Conservation (phyloP, 192 early-diverging fungal species). For the Mycoemilia scoparia region DNA sequence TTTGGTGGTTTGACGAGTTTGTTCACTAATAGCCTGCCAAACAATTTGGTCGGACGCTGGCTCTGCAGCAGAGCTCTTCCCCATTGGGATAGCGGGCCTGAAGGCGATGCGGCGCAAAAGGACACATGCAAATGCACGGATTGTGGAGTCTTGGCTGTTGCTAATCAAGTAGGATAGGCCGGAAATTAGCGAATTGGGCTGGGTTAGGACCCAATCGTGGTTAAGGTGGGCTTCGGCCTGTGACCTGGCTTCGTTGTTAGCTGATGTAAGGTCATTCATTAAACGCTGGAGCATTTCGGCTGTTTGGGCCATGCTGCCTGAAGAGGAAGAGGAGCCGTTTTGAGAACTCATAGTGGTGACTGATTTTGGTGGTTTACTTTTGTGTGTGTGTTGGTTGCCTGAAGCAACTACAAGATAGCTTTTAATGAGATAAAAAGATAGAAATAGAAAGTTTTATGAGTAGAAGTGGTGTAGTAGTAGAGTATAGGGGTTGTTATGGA, state of each 20-base stretch:
- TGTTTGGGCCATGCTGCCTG: slow-evolving; percentile 20
- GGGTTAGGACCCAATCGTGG: slow-evolving; percentile 34
- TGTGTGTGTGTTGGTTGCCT: no score
- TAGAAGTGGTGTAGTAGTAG: no score
- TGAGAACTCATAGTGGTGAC: no score
- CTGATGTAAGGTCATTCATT: slow-evolving; percentile 29
- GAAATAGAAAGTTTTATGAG: no score
- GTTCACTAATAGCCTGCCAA: slow-evolving; percentile 52
- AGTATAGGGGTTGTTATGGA: no score
- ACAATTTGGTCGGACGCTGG: slow-evolving; percentile 39
- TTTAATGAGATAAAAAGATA: no score
- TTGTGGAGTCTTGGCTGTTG: slow-evolving; percentile 27
- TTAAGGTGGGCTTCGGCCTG: slow-evolving; percentile 44
- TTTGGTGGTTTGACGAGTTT: slow-evolving; percentile 50
- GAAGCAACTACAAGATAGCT: no score
- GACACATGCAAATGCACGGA: slow-evolving; percentile 47
- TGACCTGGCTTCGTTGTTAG: slow-evolving; percentile 40
- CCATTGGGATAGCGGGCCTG: slow-evolving; percentile 12
- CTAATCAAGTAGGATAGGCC: slow-evolving; percentile 37
- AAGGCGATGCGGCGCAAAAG: slow-evolving; percentile 51
- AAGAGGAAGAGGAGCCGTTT: no score
- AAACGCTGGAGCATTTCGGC: slow-evolving; percentile 19
- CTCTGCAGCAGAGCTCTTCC: slow-evolving; percentile 10
- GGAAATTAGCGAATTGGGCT: slow-evolving; percentile 37
- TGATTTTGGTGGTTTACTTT: no score